Percentiles rank a stretch among this genome's conserved stretches.
phyloP scores from a whole-genome alignment of 169 alveolate species.

The Cardiosporidium cionae region DNA sequence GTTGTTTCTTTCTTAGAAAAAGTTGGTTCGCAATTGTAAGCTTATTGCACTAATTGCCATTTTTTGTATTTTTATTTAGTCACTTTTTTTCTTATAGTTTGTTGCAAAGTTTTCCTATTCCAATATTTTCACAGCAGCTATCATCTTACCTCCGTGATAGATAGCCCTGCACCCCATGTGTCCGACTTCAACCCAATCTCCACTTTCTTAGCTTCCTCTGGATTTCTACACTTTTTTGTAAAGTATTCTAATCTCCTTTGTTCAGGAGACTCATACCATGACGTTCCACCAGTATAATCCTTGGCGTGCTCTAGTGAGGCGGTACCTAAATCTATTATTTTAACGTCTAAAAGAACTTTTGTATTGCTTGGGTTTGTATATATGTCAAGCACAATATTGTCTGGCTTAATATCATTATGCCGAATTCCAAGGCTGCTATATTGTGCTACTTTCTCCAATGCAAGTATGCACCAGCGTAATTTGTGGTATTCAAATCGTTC shows the following conservation, averaged over 20 bases:
- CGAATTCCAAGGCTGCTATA: conserved; percentile 62
- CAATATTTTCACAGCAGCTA: background rate
- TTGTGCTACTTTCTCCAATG: conserved; percentile 66
- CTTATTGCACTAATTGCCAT: background rate
- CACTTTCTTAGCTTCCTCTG: conserved; percentile 53
- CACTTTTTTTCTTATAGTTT: background rate
- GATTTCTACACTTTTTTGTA: conserved; percentile 60
- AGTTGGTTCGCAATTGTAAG: background rate
- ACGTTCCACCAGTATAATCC: conserved; percentile 75
- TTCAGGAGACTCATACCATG: conserved; percentile 79
- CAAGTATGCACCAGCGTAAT: conserved; percentile 69
- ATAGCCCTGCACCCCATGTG: conserved; percentile 78
- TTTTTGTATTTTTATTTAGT: background rate
- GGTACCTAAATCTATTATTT: conserved; percentile 70
- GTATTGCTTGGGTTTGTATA: conserved; percentile 39
- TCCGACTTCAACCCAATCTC: conserved; percentile 60
- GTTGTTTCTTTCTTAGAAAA: background rate
- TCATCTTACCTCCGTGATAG: conserved; percentile 58
- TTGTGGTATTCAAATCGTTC: conserved; percentile 61
- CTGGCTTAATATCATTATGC: conserved; percentile 74
- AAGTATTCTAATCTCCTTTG: conserved; percentile 64
- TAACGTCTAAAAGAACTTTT: conserved; percentile 61
- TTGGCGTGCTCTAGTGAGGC: conserved; percentile 70
- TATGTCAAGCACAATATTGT: conserved; percentile 67
- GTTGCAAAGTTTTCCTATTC: too few relatives aligned